Evolutionary conservation across 2,329 filamentous ascomycete genomes (phyloP).

Genomic region (Gremmenia infestans): DNA sequence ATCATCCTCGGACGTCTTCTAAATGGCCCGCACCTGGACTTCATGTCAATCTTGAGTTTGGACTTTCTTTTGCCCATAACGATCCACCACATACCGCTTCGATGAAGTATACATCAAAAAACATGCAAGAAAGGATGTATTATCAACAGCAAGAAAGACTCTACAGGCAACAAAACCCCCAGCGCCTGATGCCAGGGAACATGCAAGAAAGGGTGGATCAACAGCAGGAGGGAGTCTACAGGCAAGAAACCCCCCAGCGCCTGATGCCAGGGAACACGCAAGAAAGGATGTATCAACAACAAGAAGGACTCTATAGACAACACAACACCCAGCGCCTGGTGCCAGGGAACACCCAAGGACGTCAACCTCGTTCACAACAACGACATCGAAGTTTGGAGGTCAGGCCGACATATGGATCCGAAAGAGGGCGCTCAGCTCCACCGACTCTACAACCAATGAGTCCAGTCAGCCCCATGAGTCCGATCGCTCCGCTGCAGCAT

Average conservation of each 20-base stretch:
- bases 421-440: conserved; percentile 28
- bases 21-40: conserved; percentile 23
- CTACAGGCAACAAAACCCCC: background rate
- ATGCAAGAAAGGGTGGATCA: conserved; percentile 4
- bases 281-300: conserved; percentile 18
- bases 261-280: conserved; percentile 23
- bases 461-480: conserved; percentile 15
- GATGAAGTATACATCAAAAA: conserved; percentile 24
- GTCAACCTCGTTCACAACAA: conserved; percentile 1
- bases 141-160: conserved; percentile 17
- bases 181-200: conserved; percentile 1
- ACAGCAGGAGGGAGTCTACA: conserved; percentile 13
- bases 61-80: conserved; percentile 23
- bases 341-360: conserved; percentile 3
- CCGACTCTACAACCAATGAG: conserved; percentile 12
- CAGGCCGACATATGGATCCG: conserved; percentile 5
- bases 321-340: conserved; percentile 1
- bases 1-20: conserved; percentile 15
- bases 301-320: conserved; percentile 8
- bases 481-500: conserved; percentile 6
- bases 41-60: conserved; percentile 27
- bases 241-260: background rate
- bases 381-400: conserved; percentile 8
- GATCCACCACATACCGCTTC: conserved; percentile 21
- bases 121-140: conserved; percentile 24